Evolutionary conservation across 2,329 filamentous ascomycete genomes (phyloP).

Genomic region (Fusarium secorum): DNA sequence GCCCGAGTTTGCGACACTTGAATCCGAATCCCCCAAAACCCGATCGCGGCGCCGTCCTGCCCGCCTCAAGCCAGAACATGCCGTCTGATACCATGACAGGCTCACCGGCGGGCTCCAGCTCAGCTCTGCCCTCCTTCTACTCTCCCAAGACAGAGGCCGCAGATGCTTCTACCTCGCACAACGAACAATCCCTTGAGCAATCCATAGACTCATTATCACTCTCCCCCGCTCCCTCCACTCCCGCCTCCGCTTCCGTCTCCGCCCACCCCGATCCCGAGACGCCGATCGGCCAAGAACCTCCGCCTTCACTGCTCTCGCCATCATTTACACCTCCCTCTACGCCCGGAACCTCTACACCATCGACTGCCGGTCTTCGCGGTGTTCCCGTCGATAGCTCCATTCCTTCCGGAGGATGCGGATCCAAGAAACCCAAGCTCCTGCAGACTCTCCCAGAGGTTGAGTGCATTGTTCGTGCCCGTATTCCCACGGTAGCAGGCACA

Average conservation of each 20-base stretch:
- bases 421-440: slow-evolving; percentile 75
- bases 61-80: slow-evolving; percentile 39
- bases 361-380: slow-evolving; percentile 54
- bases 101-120: slow-evolving; percentile 45
- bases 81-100: slow-evolving; percentile 42
- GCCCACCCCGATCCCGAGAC: slow-evolving; percentile 27
- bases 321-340: slow-evolving; percentile 80
- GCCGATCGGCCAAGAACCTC: slow-evolving; percentile 48
- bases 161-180: slow-evolving; percentile 32
- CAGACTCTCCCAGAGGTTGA: slow-evolving; percentile 82
- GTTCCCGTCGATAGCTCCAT: slow-evolving; percentile 68
- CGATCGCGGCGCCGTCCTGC: slow-evolving; percentile 36
- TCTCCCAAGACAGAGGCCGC: slow-evolving; percentile 50
- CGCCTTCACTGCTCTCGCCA: slow-evolving; percentile 81
- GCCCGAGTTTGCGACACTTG: slow-evolving; percentile 23
- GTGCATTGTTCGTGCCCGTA: slow-evolving; percentile 92
- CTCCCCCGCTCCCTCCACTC: slow-evolving; percentile 37
- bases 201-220: slow-evolving; percentile 50
- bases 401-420: slow-evolving; percentile 66
- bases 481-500: slow-evolving; percentile 88
- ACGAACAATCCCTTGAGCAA: slow-evolving; percentile 35
- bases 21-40: slow-evolving; percentile 28
- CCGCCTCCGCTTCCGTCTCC: slow-evolving; percentile 23
- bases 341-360: slow-evolving; percentile 65
- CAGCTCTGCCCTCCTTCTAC: slow-evolving; percentile 57